These are phyloP conservation scores for Nakazawaea ernobii DNA, from an alignment of 805 yeast genomes.

Conservation along the genomic window DNA sequence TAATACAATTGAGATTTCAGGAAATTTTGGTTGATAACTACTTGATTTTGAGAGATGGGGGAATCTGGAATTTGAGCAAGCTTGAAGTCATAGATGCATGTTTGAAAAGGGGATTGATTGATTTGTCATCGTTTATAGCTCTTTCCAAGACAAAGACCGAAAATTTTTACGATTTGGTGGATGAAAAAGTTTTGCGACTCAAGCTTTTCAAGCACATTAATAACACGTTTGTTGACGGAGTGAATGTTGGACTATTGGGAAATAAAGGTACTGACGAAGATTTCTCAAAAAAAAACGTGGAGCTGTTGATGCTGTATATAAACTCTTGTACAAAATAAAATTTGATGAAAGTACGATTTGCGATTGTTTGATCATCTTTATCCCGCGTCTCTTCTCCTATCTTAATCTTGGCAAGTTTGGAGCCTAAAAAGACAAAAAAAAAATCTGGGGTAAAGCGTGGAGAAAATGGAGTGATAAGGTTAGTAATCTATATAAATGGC, in stretches of 20 bases:
- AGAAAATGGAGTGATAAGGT: neutral
- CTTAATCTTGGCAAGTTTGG: no score
- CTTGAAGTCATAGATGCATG: conserved; percentile 51
- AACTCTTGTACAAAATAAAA: neutral
- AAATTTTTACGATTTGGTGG: conserved; percentile 14
- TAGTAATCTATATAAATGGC: no score
- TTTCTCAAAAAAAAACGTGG: neutral
- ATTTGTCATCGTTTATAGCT: conserved; percentile 17
- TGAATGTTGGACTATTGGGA: conserved; percentile 1
- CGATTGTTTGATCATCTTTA: no score
- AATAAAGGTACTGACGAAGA: neutral
- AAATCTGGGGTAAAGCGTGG: neutral
- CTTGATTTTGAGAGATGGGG: conserved; percentile 32
- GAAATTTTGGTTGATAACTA: conserved; percentile 51
- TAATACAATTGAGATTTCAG: conserved; percentile 33
- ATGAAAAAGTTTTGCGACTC: conserved; percentile 14
- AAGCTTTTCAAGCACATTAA: conserved; percentile 14
- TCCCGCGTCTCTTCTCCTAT: neutral
- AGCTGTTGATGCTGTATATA: neutral
- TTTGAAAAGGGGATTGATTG: conserved; percentile 50
- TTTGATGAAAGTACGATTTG: no score
- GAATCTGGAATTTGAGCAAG: conserved; percentile 39
- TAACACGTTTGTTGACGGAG: conserved; percentile 9
- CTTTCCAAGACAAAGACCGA: neutral
- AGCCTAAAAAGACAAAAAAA: neutral